Base-by-base conservation (phyloP, 148 eudicot species). In the Amaranthus hypochondriacus region DNA sequence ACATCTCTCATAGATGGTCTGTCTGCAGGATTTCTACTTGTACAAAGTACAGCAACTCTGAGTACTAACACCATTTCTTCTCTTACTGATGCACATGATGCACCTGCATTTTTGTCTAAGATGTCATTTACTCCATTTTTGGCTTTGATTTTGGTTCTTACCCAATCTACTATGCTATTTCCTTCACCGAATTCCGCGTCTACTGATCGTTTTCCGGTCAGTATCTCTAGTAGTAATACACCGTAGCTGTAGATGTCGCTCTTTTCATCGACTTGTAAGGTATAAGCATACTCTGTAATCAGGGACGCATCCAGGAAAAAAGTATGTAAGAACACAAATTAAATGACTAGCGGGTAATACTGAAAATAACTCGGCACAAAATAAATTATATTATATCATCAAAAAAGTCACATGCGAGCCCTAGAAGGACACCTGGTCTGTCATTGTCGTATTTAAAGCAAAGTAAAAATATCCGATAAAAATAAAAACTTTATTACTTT, bases 1-100 rank as follows among this genome's bases (percentile, higher is more conserved):
- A 95, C 99, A 13, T 95, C 99, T 70, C 99, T 86, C 99, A 95
- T 95, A 0, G 99, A 82, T 0, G 99, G 99, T 53, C 99, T 76
- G 14, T 95, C 99, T 0, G 86, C 88, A 3, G 99, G 99, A 76
- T 75, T 87, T 2, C 86, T 83, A 68, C 97, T 90, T 0, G 96
- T 95, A 64, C 99, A 95, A 4, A 95, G 79, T 81, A 95, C 73
- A 8, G 99, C 99, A n/a, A 95, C 84, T 81, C 88, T 84, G 5
- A 95, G 78, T 7, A 95, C 11, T 4, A 92, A 64, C 83, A 84
- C 76, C 99, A 95, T 95, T 64, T 95, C 99, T 60, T 95, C 99
- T 75, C 84, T 86, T 0, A 95, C 94, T 0, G 87, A 77, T 7
- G 78, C 77, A 63, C 96, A 92, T 0, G 92, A 83, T 0, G 99